Base-by-base conservation (phyloP, 1,284 basidiomycete genomes). In the Ustilago curta region DNA sequence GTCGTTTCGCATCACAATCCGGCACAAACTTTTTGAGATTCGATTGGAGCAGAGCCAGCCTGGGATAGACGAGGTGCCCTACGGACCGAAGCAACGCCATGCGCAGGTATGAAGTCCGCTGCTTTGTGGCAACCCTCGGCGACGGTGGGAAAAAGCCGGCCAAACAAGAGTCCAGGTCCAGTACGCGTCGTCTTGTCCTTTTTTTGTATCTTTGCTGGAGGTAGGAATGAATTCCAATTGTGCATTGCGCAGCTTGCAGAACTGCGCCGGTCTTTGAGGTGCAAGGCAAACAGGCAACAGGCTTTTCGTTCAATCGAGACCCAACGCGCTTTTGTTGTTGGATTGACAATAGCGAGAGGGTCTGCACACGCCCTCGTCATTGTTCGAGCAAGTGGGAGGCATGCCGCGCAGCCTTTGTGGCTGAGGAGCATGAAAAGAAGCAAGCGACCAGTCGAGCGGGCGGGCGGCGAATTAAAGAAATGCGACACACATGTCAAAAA, bases 131-230 rank as follows among this genome's bases (percentile, higher is more conserved):
- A 44, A 14, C 21, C 42, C 64, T 67, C 64, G 64, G 64, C 53
- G 64, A 67, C 23, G 64, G 39, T 61, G 53, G 48, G 64, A 68
- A 67, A 67, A 64, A 56, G 47, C 27, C n/a, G 9, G 40, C 40
- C 19, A n/a, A 21, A 42, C 19, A 42, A n/a, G 27, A 27, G 27
- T n/a, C 25, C 19, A 23, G 21, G n/a, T n/a, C n/a, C n/a, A n/a
- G 44, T 27, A 47, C 45, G 27, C 35, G 35, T 37, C 35, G 12
- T 37, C 12, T 4, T 37, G 11, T 9, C 11, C 11, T 32, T 32
- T 32, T 32, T 32, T 37, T 16, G 7, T 16, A 3, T 37, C 27
- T 27, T 27, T 37, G 35, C 35, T 37, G 35, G 14, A 37, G 12
- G 14, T 37, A 27, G 27, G 7, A n/a, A n/a, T 35, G 32, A 12